These are phyloP conservation scores for Striga hermonthica DNA, from an alignment of 305 asterid genomes.

Conservation along the genomic window DNA sequence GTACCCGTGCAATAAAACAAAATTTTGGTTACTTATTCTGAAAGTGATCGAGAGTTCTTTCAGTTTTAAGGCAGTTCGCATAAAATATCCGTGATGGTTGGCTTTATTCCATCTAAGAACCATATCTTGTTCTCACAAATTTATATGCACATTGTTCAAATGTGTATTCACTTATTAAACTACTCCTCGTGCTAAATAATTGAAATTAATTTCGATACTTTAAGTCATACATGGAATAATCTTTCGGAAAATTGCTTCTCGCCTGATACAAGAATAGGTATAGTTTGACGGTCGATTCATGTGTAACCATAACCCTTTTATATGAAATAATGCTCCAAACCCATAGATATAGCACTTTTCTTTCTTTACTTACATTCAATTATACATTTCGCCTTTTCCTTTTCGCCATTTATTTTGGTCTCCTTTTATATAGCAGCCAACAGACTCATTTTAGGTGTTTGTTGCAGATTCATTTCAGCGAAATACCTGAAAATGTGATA, in stretches of 20 bases:
- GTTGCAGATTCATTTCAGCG: constrained; percentile 77
- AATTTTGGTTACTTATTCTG: not conserved
- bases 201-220: not conserved
- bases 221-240: not conserved
- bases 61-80: not conserved
- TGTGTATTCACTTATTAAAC: too few species aligned
- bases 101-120: not conserved
- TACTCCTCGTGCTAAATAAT: not conserved
- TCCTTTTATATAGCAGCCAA: not conserved
- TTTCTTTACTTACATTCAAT: not conserved
- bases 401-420: not conserved
- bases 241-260: not conserved
- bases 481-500: constrained; percentile 64
- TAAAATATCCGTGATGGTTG: not conserved
- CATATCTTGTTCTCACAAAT: not conserved
- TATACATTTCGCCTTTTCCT: not conserved
- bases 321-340: too few species aligned
- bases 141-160: not conserved
- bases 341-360: too few species aligned
- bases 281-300: too few species aligned
- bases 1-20: constrained; percentile 36
- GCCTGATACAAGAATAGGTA: too few species aligned
- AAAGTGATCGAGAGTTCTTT: not conserved
- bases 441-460: constrained; percentile 10
- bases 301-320: too few species aligned